Evolutionary conservation across 1,139 yeast genomes (phyloP).

Genomic region (Arxiozyma heterogenica): DNA sequence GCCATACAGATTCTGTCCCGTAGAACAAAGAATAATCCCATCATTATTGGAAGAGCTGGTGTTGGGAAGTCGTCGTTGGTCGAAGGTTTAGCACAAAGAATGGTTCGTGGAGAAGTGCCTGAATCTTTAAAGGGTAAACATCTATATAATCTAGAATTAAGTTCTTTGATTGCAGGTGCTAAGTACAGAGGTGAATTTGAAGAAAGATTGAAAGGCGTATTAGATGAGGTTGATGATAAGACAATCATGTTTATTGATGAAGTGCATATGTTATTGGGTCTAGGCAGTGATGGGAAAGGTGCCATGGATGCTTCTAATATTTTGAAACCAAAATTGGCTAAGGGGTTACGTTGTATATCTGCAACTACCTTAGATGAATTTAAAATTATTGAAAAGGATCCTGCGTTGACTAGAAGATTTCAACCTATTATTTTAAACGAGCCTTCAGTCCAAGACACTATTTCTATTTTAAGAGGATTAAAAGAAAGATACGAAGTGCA

Average conservation of each 20-base stretch:
- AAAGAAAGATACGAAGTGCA: constrained; percentile 94
- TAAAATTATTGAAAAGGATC: constrained; percentile 85
- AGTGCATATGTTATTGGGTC: constrained; percentile 79
- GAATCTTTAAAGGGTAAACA: constrained; percentile 82
- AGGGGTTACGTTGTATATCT: constrained; percentile 93
- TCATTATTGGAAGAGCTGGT: constrained; percentile 90
- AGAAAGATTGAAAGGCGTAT: constrained; percentile 91
- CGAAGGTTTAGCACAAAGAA: constrained; percentile 93
- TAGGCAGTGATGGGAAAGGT: constrained; percentile 95
- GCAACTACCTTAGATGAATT: constrained; percentile 91
- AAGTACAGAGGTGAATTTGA: constrained; percentile 98
- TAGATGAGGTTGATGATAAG: constrained; percentile 76
- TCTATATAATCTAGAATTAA: constrained; percentile 71
- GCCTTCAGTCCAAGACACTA: constrained; percentile 88
- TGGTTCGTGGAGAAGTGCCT: constrained; percentile 86
- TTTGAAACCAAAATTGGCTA: constrained; percentile 86
- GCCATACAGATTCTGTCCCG: constrained; percentile 87
- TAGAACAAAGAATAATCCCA: constrained; percentile 91
- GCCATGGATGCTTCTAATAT: constrained; percentile 92
- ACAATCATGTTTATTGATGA: constrained; percentile 87
- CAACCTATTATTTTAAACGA: constrained; percentile 82
- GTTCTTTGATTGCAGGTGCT: constrained; percentile 90
- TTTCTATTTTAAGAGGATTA: constrained; percentile 83
- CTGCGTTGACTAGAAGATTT: constrained; percentile 84
- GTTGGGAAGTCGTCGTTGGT: constrained; percentile 95